Percentiles rank a stretch among this genome's conserved stretches.
phyloP scores from a whole-genome alignment of 768 basidiomycete species.

The Butyriboletus loyo region DNA sequence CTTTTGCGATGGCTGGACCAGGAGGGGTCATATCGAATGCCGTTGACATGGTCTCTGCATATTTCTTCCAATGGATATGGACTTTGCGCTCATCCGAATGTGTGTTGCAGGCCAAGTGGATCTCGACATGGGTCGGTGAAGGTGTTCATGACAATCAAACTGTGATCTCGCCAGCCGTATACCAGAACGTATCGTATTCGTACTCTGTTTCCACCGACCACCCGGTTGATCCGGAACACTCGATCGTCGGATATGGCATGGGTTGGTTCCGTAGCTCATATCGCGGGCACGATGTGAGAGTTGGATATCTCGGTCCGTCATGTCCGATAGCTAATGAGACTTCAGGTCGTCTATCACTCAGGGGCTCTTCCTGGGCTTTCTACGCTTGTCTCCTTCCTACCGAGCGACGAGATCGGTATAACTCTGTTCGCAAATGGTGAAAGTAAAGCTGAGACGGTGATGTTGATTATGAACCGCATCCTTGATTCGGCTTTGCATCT shows the following conservation, averaged over 20 bases:
- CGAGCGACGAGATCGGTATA: conserved; percentile 36
- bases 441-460: conserved; percentile 12
- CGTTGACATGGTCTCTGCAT: conserved; percentile 34
- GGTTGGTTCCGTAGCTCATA: conserved; percentile 42
- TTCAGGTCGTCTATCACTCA: conserved; percentile 33
- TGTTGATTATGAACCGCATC: conserved; percentile 13
- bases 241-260: conserved; percentile 39
- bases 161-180: conserved; percentile 32
- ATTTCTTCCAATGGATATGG: not conserved
- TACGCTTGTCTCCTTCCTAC: conserved; percentile 32
- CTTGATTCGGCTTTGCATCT: conserved; percentile 24
- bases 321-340: not conserved
- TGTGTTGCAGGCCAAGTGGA: conserved; percentile 38
- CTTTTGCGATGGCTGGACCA: conserved; percentile 33
- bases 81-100: not conserved
- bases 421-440: conserved; percentile 33
- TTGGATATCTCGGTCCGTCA: not conserved
- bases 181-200: conserved; percentile 31
- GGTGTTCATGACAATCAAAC: conserved; percentile 32
- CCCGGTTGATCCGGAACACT: conserved; percentile 14
- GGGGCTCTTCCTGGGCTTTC: conserved; percentile 37
- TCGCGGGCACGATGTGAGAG: conserved; percentile 39
- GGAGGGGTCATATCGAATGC: conserved; percentile 44
- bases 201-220: conserved; percentile 22
- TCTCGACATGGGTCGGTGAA: conserved; percentile 31